Evolutionary conservation across 805 yeast species (phyloP), one percentile per base, ranked within the genome.

Genomic region (Wickerhamiella azymoides): DNA sequence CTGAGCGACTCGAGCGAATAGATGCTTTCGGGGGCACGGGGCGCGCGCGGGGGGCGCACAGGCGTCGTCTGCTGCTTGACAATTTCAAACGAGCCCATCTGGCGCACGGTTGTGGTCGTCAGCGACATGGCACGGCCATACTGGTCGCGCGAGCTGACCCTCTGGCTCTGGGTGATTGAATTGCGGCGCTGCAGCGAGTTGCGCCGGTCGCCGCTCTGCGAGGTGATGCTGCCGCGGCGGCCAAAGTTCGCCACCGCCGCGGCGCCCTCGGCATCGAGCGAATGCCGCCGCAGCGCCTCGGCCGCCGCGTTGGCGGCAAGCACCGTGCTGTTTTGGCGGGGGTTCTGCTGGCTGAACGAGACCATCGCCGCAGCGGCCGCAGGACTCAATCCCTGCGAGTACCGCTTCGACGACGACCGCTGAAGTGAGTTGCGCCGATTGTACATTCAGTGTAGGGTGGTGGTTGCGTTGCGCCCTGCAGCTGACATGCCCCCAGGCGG

Each of bases 281-380:
- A 57, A 46, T 62, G 66, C 17, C 64, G 49, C 18, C 61, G 52
- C 14, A 62, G 45, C 17, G 67, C 65, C 39, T 64, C 58, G 3
- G 66, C 65, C 0, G 67, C 66, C 2, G 65, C 65, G 2, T 58
- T 57, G 10, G 51, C 36, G 19, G 56, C 62, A 9, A 55, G 49
- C 24, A 16, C n/a, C 8, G 45, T 30, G 9, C 17, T 24, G 36
- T 36, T 26, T 16, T 33, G 45, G 10, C 36, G 21, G 16, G 39
- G 39, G 18, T 36, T 36, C 25, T 42, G 45, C 18, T 41, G 44
- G 36, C 21, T 26, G 39, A 26, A 36, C 30, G 73, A 62, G 2
- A 82, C 82, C 21, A 83, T 83, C 6, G 81, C 83, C 21, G 77
- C 52, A 1, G 83, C 83, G 41, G 72, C 72, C 2, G 74, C 63